phyloP scores from a whole-genome alignment of 2,329 filamentous ascomycete genomes.

The Xylaria sp. region DNA sequence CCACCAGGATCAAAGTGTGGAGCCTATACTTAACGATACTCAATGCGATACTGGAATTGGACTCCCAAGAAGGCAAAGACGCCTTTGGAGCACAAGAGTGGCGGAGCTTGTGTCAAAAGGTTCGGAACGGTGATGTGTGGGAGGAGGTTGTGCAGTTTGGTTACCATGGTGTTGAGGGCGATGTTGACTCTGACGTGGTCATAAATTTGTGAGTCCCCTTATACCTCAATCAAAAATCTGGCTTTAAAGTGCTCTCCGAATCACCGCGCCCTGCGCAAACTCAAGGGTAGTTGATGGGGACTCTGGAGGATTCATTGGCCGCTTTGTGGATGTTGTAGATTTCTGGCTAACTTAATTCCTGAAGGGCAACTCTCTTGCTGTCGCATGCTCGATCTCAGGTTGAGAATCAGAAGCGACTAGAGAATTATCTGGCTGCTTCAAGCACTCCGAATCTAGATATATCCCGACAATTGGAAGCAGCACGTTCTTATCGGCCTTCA shows the following conservation, averaged over 20 bases:
- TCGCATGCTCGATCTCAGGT: constrained; percentile 88
- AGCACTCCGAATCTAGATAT: constrained; percentile 79
- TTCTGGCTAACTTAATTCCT: constrained; percentile 21
- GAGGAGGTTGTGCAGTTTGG: constrained; percentile 89
- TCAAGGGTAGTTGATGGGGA: not conserved
- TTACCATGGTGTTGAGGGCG: constrained; percentile 87
- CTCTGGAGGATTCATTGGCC: not conserved
- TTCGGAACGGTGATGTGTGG: constrained; percentile 92
- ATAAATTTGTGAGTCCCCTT: constrained; percentile 76
- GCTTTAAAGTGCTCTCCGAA: not conserved
- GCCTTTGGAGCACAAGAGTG: constrained; percentile 88
- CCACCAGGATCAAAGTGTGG: constrained; percentile 94
- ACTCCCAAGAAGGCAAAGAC: constrained; percentile 88
- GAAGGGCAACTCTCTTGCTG: constrained; percentile 85
- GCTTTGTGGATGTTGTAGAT: not conserved
- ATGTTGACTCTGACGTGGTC: constrained; percentile 94
- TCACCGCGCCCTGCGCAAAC: not conserved
- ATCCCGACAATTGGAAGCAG: constrained; percentile 68
- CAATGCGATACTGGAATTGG: constrained; percentile 90
- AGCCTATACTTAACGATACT: constrained; percentile 94
- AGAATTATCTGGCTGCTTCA: constrained; percentile 86
- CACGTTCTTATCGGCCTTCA: constrained; percentile 49
- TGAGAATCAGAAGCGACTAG: constrained; percentile 86
- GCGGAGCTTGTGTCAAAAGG: constrained; percentile 83
- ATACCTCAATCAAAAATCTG: not conserved